Percentiles rank a stretch among this genome's conserved stretches.
phyloP scores from a whole-genome alignment of 768 basidiomycete species.

The Tremella fuciformis region DNA sequence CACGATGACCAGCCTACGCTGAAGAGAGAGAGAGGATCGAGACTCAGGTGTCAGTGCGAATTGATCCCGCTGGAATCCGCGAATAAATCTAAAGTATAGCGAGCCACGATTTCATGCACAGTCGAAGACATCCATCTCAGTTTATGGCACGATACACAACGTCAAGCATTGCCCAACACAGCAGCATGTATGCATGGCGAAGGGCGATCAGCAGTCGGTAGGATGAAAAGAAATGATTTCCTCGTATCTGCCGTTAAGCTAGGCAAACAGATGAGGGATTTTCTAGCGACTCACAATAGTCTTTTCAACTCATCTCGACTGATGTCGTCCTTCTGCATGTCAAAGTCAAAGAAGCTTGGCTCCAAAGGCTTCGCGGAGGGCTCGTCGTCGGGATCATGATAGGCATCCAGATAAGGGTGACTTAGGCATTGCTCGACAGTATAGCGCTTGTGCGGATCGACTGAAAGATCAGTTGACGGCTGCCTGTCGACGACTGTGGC shows the following conservation, averaged over 20 bases:
- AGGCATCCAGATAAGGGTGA: constrained; percentile 93
- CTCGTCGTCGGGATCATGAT: constrained; percentile 96
- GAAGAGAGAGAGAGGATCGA: too few relatives aligned
- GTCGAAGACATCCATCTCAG: too few relatives aligned
- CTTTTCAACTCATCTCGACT: constrained; percentile 87
- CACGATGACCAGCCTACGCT: too few relatives aligned
- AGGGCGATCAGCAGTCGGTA: too few relatives aligned
- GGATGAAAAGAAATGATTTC: constrained; percentile 81
- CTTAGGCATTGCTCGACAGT: constrained; percentile 89
- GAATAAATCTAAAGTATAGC: too few relatives aligned
- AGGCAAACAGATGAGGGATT: not conserved
- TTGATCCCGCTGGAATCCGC: too few relatives aligned
- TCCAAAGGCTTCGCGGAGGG: constrained; percentile 92
- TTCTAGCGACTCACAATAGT: constrained; percentile 38
- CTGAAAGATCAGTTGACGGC: constrained; percentile 15
- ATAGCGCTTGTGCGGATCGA: constrained; percentile 95
- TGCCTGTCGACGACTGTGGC: not conserved
- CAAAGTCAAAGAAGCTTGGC: constrained; percentile 96
- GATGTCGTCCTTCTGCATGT: constrained; percentile 93
- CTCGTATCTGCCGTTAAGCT: constrained; percentile 61
- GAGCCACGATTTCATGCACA: too few relatives aligned
- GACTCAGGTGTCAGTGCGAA: too few relatives aligned
- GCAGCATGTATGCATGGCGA: too few relatives aligned
- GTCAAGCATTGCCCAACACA: too few relatives aligned
- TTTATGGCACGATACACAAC: too few relatives aligned